Evolutionary conservation across 129 eudicot genomes (phyloP).

Genomic region (Rutidosis leptorrhynchoides): DNA sequence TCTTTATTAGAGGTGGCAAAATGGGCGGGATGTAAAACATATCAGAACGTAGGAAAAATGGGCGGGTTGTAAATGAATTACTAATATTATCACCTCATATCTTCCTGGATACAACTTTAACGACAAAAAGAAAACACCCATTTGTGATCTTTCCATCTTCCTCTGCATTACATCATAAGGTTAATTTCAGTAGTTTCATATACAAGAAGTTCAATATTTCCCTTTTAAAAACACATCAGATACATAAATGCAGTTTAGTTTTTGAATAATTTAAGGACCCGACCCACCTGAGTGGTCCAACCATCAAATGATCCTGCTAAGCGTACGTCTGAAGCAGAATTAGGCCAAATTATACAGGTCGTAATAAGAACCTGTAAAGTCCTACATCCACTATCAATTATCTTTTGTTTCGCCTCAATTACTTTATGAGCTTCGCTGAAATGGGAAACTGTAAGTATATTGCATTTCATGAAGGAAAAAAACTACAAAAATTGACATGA

Average conservation of each 20-base stretch:
- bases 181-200: slow-evolving; percentile 1
- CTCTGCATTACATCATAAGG: slow-evolving; percentile 47
- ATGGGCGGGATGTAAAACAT: not conserved
- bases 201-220: slow-evolving; percentile 1
- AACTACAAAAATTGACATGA: not conserved
- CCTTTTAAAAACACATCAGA: not conserved
- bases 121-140: slow-evolving; percentile 50
- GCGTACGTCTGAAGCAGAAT: slow-evolving; percentile 70
- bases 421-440: slow-evolving; percentile 60
- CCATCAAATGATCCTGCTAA: slow-evolving; percentile 88
- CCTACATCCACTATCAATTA: slow-evolving; percentile 41
- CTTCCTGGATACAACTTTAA: slow-evolving; percentile 72
- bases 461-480: not conserved
- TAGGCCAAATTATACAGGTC: slow-evolving; percentile 61
- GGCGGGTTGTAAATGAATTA: not conserved
- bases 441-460: not conserved
- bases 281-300: slow-evolving; percentile 75
- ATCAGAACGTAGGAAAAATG: not conserved
- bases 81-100: slow-evolving; percentile 41
- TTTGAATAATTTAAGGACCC: not conserved
- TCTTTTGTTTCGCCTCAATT: slow-evolving; percentile 57
- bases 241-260: not conserved
- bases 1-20: not conserved
- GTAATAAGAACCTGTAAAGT: slow-evolving; percentile 58
- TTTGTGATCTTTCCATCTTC: slow-evolving; percentile 66